Percentiles rank a stretch among this genome's conserved stretches.
phyloP scores from a whole-genome alignment of 2,329 filamentous ascomycete genomes.

The Xylariales sp. region DNA sequence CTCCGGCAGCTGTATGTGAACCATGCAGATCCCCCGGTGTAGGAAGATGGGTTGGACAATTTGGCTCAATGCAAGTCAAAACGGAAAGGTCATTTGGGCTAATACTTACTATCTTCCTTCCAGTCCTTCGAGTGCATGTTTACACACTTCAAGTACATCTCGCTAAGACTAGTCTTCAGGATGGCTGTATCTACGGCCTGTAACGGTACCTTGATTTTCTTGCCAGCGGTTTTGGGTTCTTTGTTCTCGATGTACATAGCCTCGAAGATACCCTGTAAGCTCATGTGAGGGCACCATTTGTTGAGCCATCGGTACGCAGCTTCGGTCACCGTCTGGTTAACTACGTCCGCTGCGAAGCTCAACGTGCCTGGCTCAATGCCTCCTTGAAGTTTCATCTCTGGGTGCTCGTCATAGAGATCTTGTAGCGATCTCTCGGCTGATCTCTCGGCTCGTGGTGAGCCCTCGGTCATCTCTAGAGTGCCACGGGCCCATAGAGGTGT shows the following conservation, averaged over 20 bases:
- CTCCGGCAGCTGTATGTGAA: background rate
- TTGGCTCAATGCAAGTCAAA: background rate
- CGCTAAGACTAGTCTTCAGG: slow-evolving; percentile 17
- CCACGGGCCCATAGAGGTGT: background rate
- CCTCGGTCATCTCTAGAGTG: background rate
- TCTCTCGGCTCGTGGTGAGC: background rate
- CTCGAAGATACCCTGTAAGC: slow-evolving; percentile 30
- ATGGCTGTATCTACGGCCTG: slow-evolving; percentile 31
- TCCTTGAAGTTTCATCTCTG: slow-evolving; percentile 35
- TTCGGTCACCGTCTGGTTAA: slow-evolving; percentile 38
- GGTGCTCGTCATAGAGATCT: slow-evolving; percentile 41
- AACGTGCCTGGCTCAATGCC: slow-evolving; percentile 26
- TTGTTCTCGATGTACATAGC: slow-evolving; percentile 13
- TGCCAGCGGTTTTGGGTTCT: background rate
- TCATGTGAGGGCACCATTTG: slow-evolving; percentile 39
- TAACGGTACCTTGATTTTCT: slow-evolving; percentile 27
- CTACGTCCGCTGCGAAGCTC: slow-evolving; percentile 14
- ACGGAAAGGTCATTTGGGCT: background rate
- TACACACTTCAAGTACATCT: slow-evolving; percentile 36
- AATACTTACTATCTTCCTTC: slow-evolving; percentile 18
- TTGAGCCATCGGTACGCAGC: slow-evolving; percentile 40
- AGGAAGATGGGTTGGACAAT: background rate
- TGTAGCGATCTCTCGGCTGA: slow-evolving; percentile 34
- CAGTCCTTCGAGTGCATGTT: background rate
- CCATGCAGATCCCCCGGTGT: background rate